These are phyloP conservation scores for Wickerhamiella shivajii DNA, from an alignment of 805 yeast species.

Conservation along the genomic window DNA sequence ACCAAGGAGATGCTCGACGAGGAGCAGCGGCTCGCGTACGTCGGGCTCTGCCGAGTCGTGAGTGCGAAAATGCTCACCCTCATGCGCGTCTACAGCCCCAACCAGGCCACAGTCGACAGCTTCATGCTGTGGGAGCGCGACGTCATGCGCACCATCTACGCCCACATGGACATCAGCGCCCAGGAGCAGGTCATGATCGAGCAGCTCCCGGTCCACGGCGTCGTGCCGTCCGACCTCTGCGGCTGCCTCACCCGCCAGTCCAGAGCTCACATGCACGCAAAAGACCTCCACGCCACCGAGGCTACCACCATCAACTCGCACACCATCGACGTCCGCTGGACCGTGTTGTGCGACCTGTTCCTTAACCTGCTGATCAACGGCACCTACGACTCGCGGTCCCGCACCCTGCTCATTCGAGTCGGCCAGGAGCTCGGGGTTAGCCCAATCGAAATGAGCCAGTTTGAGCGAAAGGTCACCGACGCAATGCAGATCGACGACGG, in stretches of 20 bases:
- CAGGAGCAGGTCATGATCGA: slow-evolving; percentile 83
- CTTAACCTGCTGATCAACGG: slow-evolving; percentile 69
- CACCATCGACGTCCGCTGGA: slow-evolving; percentile 79
- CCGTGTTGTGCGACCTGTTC: slow-evolving; percentile 81
- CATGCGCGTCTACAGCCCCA: slow-evolving; percentile 32
- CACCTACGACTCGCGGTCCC: slow-evolving; percentile 75
- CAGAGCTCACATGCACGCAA: slow-evolving; percentile 11
- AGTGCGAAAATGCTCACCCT: slow-evolving; percentile 70
- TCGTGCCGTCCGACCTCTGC: slow-evolving; percentile 56
- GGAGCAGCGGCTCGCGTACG: slow-evolving; percentile 79
- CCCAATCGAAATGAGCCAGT: slow-evolving; percentile 63
- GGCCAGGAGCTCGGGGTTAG: slow-evolving; percentile 46
- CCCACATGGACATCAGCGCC: slow-evolving; percentile 62
- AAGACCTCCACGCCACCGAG: slow-evolving; percentile 6
- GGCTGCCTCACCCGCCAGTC: slow-evolving; percentile 33
- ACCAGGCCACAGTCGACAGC: slow-evolving; percentile 44
- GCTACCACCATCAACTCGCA: slow-evolving; percentile 15
- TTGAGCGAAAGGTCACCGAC: slow-evolving; percentile 82
- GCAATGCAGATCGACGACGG: slow-evolving; percentile 78
- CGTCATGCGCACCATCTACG: slow-evolving; percentile 55
- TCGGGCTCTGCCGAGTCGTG: slow-evolving; percentile 65
- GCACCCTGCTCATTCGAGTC: slow-evolving; percentile 59
- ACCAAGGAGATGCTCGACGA: slow-evolving; percentile 73
- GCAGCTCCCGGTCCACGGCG: slow-evolving; percentile 68
- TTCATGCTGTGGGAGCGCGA: slow-evolving; percentile 74